These are phyloP conservation scores for Corynascus novoguineensis DNA, from an alignment of 495 filamentous ascomycete species.

Conservation along the genomic window DNA sequence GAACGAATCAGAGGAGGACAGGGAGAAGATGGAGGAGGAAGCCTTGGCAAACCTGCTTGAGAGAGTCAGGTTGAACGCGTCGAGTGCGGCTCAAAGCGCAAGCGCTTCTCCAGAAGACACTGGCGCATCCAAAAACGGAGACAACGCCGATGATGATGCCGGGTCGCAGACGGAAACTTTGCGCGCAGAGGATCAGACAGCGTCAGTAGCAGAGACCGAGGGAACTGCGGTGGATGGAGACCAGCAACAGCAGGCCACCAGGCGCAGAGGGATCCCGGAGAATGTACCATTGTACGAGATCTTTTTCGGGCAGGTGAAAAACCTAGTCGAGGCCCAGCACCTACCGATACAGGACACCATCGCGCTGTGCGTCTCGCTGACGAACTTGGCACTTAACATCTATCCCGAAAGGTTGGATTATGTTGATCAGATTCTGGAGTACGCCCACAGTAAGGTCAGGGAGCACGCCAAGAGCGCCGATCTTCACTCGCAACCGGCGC, in stretches of 20 bases:
- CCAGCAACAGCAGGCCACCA: constrained; percentile 40
- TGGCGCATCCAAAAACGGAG: constrained; percentile 14
- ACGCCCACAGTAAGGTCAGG: constrained; percentile 79
- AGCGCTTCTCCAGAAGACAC: constrained; percentile 13
- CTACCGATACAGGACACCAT: constrained; percentile 93
- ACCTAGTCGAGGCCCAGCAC: constrained; percentile 82
- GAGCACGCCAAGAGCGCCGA: constrained; percentile 92
- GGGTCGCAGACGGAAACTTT: constrained; percentile 20
- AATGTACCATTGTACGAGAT: constrained; percentile 92
- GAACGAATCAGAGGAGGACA: constrained; percentile 60
- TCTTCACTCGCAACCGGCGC: constrained; percentile 78
- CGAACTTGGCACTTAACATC: constrained; percentile 90
- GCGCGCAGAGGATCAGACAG: constrained; percentile 36
- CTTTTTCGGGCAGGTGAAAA: constrained; percentile 94
- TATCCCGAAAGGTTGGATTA: constrained; percentile 91
- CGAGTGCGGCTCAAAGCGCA: constrained; percentile 33
- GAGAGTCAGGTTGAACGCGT: constrained; percentile 65
- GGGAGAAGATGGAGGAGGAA: constrained; percentile 74
- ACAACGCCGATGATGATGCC: constrained; percentile 17
- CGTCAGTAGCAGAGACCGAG: constrained; percentile 41
- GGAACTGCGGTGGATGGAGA: constrained; percentile 36
- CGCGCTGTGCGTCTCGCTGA: constrained; percentile 82
- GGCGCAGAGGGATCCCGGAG: constrained; percentile 66
- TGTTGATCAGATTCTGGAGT: constrained; percentile 87
- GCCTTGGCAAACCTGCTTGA: constrained; percentile 71